These are phyloP conservation scores for Pythium utonaiense DNA, from an alignment of 352 stramenopile genomes.

Conservation along the genomic window DNA sequence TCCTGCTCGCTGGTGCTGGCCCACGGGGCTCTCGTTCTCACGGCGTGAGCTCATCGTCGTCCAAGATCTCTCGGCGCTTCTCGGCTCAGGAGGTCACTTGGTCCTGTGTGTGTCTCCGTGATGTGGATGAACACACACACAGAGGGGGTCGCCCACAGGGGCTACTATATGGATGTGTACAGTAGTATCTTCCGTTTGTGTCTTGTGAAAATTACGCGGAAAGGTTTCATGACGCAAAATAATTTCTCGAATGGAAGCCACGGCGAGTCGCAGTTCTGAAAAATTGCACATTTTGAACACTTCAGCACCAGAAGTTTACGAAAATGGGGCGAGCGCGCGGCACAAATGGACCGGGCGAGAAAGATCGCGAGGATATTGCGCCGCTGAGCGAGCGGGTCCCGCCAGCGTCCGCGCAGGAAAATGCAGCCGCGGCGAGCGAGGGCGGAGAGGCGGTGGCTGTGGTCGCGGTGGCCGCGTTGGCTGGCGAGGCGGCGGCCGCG, in stretches of 20 bases:
- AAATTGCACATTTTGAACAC: slow-evolving; percentile 30
- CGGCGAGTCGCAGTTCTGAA: background rate
- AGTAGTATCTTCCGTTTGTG: background rate
- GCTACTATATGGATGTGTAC: background rate
- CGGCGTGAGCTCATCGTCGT: slow-evolving; percentile 19
- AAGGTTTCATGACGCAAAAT: slow-evolving; percentile 13
- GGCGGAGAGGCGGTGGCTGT: background rate
- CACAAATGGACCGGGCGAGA: slow-evolving; percentile 20
- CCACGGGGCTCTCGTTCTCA: slow-evolving; percentile 22
- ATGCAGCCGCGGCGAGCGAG: background rate
- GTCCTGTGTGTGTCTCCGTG: no score
- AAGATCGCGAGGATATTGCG: slow-evolving; percentile 30
- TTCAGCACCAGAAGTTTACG: slow-evolving; percentile 9
- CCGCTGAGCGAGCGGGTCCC: background rate
- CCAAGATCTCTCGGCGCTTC: background rate
- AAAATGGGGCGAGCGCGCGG: slow-evolving; percentile 27
- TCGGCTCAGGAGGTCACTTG: background rate
- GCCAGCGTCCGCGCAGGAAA: background rate
- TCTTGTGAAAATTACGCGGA: slow-evolving; percentile 25
- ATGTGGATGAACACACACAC: background rate
- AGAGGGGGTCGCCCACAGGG: background rate
- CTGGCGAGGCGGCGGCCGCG: background rate
- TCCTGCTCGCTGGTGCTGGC: slow-evolving; percentile 14
- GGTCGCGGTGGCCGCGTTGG: background rate
- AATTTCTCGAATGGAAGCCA: slow-evolving; percentile 9